A percentile compares a stretch with the other conserved stretches of the same genome.
phyloP scores from a whole-genome alignment of 306 rosid genomes.

The Begonia masoniana region DNA sequence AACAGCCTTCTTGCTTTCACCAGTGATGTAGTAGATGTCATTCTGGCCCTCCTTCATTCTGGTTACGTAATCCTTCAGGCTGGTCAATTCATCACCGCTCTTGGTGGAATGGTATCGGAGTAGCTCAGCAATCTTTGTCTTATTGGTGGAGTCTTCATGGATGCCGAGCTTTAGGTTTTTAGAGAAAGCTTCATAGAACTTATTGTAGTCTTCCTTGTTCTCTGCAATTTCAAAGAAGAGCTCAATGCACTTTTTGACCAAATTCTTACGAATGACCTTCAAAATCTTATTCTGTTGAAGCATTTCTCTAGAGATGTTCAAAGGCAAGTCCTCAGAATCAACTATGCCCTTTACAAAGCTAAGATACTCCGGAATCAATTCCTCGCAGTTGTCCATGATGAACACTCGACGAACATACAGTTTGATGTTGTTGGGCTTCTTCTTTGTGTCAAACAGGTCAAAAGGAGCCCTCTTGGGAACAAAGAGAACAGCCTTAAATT shows the following conservation, averaged over 20 bases:
- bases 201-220: conserved; percentile 80
- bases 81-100: conserved; percentile 80
- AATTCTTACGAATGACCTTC: conserved; percentile 73
- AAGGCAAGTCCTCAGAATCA: conserved; percentile 82
- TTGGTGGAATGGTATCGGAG: conserved; percentile 73
- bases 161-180: conserved; percentile 78
- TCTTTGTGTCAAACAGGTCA: conserved; percentile 76
- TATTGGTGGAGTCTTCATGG: conserved; percentile 69
- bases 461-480: conserved; percentile 89
- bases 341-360: conserved; percentile 79
- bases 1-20: conserved; percentile 81
- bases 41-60: conserved; percentile 91
- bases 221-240: conserved; percentile 78
- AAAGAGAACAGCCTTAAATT: conserved; percentile 79
- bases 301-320: conserved; percentile 76
- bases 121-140: conserved; percentile 64
- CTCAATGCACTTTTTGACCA: conserved; percentile 76
- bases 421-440: conserved; percentile 85
- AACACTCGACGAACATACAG: conserved; percentile 74
- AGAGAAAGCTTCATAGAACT: conserved; percentile 74
- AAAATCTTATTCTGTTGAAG: conserved; percentile 82
- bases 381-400: conserved; percentile 93
- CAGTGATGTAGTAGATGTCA: conserved; percentile 75
- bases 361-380: conserved; percentile 78
- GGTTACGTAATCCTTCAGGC: conserved; percentile 79